phyloP scores from a whole-genome alignment of 805 yeast genomes.

The Scheffersomyces coipomensis region DNA sequence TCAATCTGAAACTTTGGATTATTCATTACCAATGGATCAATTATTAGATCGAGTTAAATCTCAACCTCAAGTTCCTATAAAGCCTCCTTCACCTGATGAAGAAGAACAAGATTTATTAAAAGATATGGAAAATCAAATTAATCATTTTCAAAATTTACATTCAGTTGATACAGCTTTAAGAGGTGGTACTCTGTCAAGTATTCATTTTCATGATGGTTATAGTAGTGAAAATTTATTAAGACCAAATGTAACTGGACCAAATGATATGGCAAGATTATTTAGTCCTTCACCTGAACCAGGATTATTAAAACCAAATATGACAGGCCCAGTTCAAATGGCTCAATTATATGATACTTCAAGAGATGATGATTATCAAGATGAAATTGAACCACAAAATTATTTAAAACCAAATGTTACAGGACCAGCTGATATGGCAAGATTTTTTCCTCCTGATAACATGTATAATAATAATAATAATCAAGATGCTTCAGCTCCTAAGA shows the following conservation, averaged over 20 bases:
- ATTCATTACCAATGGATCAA: conserved; percentile 77
- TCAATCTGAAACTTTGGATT: conserved; percentile 43
- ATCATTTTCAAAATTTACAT: conserved; percentile 69
- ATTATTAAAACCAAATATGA: conserved; percentile 37
- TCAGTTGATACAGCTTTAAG: conserved; percentile 72
- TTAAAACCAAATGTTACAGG: conserved; percentile 28
- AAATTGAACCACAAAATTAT: conserved; percentile 9
- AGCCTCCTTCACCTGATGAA: conserved; percentile 29
- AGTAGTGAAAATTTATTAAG: conserved; percentile 19
- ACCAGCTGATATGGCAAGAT: conserved; percentile 35
- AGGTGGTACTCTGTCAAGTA: conserved; percentile 63
- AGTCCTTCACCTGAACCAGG: conserved; percentile 19
- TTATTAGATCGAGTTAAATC: conserved; percentile 44
- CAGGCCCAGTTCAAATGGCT: conserved; percentile 44
- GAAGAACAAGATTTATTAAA: conserved; percentile 71
- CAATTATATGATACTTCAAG: conserved; percentile 15
- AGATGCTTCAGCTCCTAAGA: conserved; percentile 23
- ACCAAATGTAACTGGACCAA: conserved; percentile 50
- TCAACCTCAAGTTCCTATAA: conserved; percentile 13
- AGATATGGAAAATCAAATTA: conserved; percentile 73
- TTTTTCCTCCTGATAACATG: conserved; percentile 19
- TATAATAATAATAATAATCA: conserved; percentile 3
- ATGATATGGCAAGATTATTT: conserved; percentile 36
- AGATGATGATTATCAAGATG: conserved; percentile 8
- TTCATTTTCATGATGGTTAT: conserved; percentile 30